A percentile compares a stretch with the other conserved stretches of the same genome.
phyloP scores from a whole-genome alignment of 345 rosid genomes.

The Luvunga scandens region DNA sequence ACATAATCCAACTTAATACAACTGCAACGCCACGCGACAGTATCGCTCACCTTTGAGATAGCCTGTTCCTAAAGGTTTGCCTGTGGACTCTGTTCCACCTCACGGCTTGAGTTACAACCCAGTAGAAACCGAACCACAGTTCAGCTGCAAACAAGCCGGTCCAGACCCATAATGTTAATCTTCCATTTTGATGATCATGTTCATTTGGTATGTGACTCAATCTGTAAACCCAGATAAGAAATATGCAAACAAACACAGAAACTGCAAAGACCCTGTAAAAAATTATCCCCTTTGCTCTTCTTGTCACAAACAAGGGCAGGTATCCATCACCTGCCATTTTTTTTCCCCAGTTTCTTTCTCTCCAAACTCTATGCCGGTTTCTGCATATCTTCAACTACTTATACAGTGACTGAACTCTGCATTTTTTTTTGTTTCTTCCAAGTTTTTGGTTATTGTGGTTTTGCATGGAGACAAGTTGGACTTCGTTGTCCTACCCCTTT shows the following conservation, averaged over 20 bases:
- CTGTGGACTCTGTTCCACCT: conserved; percentile 40
- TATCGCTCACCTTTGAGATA: conserved; percentile 36
- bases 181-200: conserved; percentile 11
- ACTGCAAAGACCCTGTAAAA: conserved; percentile 25
- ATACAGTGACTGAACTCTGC: not conserved
- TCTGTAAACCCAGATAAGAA: conserved; percentile 35
- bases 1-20: too few species aligned
- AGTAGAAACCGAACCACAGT: conserved; percentile 49
- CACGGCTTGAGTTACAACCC: conserved; percentile 42
- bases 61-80: conserved; percentile 44
- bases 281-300: conserved; percentile 20
- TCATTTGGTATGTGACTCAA: conserved; percentile 21
- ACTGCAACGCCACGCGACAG: not conserved
- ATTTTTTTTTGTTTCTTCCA: not conserved
- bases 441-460: too few species aligned
- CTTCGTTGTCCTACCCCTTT: not conserved
- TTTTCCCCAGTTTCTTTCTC: too few species aligned
- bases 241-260: conserved; percentile 29
- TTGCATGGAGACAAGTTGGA: not conserved
- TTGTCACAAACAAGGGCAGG: conserved; percentile 36
- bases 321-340: conserved; percentile 18
- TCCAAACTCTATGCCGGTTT: not conserved
- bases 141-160: conserved; percentile 47
- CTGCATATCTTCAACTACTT: not conserved
- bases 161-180: conserved; percentile 38